Conservation (phyloP, 1,284 basidiomycete genomes). For the Fomitiporia mediterranea region DNA sequence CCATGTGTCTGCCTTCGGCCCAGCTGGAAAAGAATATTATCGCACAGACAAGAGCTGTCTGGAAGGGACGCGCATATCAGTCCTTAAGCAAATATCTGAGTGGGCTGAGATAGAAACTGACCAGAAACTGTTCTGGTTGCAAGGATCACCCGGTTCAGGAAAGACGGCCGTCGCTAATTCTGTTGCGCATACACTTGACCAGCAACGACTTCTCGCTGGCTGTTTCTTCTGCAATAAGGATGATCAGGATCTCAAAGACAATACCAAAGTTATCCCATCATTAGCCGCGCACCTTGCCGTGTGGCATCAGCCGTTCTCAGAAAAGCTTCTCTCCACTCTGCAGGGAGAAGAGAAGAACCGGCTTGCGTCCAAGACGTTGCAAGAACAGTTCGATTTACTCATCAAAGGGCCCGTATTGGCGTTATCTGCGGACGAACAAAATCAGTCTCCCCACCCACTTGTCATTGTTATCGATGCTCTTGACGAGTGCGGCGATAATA, state of each 20-base stretch:
- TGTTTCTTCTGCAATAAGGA: conserved; percentile 15
- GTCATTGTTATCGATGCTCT: conserved; percentile 16
- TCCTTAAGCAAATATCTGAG: neutral
- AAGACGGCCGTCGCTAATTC: conserved; percentile 12
- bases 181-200: neutral
- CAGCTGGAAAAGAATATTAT: neutral
- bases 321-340: neutral
- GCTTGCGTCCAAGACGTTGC: neutral
- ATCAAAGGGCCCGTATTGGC: neutral
- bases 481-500: conserved; percentile 11
- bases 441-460: neutral
- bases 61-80: neutral
- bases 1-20: neutral
- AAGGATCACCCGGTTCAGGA: conserved; percentile 11
- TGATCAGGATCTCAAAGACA: neutral
- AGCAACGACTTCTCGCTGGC: neutral
- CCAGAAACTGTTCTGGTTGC: neutral
- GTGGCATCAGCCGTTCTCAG: conserved; percentile 3
- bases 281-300: neutral
- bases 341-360: neutral
- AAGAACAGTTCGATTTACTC: conserved; percentile 6
- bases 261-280: neutral
- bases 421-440: neutral
- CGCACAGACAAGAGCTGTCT: neutral
- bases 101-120: neutral